Conservation (phyloP, 2,329 filamentous ascomycete species). For the Chrysosphaeria jannelii region DNA sequence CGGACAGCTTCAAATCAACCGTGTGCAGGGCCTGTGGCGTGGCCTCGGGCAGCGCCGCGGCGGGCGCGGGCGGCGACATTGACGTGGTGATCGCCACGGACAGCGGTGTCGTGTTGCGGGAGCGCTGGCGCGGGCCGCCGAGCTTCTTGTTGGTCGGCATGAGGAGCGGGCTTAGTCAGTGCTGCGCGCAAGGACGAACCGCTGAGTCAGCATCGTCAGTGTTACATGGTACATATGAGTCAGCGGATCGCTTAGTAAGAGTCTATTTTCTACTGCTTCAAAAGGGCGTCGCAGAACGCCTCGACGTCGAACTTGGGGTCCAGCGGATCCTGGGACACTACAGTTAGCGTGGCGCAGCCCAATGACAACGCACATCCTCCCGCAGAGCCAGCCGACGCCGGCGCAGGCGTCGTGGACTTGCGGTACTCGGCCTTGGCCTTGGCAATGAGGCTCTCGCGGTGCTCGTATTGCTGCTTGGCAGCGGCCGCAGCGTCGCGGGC, state of each 20-base stretch:
- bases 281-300: constrained; percentile 39
- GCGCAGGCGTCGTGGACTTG: constrained; percentile 31
- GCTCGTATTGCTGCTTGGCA: constrained; percentile 57
- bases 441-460: constrained; percentile 74
- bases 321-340: constrained; percentile 26
- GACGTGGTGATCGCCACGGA: constrained; percentile 8
- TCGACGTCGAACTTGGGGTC: constrained; percentile 87
- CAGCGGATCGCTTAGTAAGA: no score
- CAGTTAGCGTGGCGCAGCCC: no score
- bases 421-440: constrained; percentile 77
- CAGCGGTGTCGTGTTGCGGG: constrained; percentile 45
- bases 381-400: no score
- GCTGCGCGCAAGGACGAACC: no score
- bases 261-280: constrained; percentile 19
- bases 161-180: no score
- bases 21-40: constrained; percentile 17
- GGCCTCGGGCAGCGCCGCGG: constrained; percentile 4
- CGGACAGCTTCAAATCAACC: constrained; percentile 24
- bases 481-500: constrained; percentile 37
- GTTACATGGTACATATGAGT: no score
- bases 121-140: constrained; percentile 31
- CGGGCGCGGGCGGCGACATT: constrained; percentile 1
- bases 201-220: no score
- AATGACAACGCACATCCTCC: no score
- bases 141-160: constrained; percentile 39